Percentiles rank a stretch among this genome's conserved stretches.
phyloP scores from a whole-genome alignment of 2,329 filamentous ascomycete genomes.

The Daldinia sp. region DNA sequence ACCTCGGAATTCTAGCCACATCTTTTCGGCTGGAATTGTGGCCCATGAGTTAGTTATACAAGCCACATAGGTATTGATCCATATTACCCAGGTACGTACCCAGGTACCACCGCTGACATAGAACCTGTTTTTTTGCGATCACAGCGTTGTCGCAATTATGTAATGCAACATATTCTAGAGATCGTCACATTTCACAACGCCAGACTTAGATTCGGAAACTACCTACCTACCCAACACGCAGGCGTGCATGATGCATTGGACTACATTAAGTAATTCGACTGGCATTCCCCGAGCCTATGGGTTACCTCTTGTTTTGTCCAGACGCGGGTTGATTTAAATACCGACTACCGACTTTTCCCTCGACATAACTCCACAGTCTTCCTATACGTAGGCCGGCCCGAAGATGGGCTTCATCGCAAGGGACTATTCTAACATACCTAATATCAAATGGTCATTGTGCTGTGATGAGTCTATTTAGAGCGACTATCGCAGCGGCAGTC shows the following conservation, averaged over 20 bases:
- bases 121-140: no score
- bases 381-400: neutral
- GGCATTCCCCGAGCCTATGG: no score
- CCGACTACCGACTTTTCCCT: neutral
- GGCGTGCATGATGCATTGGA: no score
- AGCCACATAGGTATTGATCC: neutral
- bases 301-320: neutral
- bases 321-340: neutral
- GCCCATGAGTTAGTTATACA: neutral
- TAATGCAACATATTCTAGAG: no score
- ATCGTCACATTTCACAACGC: no score
- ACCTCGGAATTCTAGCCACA: neutral
- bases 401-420: neutral
- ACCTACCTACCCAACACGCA: no score
- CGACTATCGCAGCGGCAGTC: slow-evolving; percentile 38
- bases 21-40: neutral
- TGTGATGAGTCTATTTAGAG: slow-evolving; percentile 24
- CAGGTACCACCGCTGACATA: no score
- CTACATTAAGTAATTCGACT: no score
- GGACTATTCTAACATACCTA: neutral
- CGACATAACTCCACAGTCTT: neutral
- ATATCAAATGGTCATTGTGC: slow-evolving; percentile 1
- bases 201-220: no score
- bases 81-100: neutral
- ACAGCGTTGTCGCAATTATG: no score